Conservation (phyloP, 176 grass and related monocot genomes). For the Rhynchospora breviuscula region DNA sequence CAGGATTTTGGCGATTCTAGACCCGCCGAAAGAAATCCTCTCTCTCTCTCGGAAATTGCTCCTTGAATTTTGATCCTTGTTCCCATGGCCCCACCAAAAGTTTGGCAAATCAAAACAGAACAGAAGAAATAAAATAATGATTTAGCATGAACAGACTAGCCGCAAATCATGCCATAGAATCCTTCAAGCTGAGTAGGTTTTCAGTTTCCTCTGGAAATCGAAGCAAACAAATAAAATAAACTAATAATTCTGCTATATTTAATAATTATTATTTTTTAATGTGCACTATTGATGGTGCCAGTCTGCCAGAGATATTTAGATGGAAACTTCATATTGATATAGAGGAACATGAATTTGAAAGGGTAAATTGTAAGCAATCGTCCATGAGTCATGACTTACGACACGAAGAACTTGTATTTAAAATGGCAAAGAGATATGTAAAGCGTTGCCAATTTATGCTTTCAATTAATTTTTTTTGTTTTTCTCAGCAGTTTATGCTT, state of each 20-base stretch:
- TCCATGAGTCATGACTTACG: not conserved
- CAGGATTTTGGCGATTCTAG: not conserved
- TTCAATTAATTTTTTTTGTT: not conserved
- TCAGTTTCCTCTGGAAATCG: not conserved
- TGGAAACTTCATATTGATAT: not conserved
- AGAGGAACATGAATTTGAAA: not conserved
- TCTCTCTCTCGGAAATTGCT: not conserved
- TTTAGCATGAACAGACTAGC: not conserved
- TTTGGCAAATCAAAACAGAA: not conserved
- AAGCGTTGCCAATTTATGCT: not conserved
- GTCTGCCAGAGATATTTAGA: not conserved
- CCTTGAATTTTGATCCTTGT: constrained; percentile 2
- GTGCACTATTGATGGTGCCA: not conserved
- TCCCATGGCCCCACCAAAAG: not conserved
- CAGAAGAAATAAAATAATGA: not conserved
- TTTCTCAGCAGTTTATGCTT: not conserved
- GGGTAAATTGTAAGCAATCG: not conserved
- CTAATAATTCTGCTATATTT: not conserved
- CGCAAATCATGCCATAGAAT: constrained; percentile 12
- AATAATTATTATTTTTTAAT: not conserved
- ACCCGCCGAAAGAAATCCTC: not conserved
- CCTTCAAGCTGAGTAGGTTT: not conserved
- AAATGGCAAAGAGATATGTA: not conserved
- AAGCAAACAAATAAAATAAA: not conserved
- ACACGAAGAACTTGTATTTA: not conserved